phyloP scores from a whole-genome alignment of 352 stramenopile species.

The Pythium vanterpoolii region DNA sequence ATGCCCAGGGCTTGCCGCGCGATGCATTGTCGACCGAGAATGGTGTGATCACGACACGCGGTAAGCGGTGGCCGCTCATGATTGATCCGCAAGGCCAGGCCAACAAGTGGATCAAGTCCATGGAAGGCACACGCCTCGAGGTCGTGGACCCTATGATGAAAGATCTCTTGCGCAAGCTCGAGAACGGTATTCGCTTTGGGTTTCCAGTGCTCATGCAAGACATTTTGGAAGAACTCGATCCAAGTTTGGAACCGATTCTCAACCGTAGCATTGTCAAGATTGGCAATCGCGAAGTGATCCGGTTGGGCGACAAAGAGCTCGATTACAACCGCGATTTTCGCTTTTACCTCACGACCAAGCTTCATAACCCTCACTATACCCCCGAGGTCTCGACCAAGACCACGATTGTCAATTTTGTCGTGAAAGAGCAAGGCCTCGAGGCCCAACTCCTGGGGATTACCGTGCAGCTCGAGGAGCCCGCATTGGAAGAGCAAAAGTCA shows the following conservation, averaged over 20 bases:
- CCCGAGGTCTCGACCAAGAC: conserved; percentile 95
- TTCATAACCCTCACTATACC: conserved; percentile 95
- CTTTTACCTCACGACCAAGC: conserved; percentile 96
- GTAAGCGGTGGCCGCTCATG: conserved; percentile 96
- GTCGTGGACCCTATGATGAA: conserved; percentile 95
- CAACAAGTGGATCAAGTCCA: conserved; percentile 96
- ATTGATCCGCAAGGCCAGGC: conserved; percentile 95
- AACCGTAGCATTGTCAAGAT: conserved; percentile 95
- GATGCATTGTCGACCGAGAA: conserved; percentile 95
- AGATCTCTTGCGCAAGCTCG: conserved; percentile 91
- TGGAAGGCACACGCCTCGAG: conserved; percentile 86
- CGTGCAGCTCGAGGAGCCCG: conserved; percentile 92
- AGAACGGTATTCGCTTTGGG: conserved; percentile 93
- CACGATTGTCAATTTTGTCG: conserved; percentile 96
- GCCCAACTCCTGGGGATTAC: conserved; percentile 93
- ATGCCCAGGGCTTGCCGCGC: conserved; percentile 91
- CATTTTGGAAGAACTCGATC: conserved; percentile 95
- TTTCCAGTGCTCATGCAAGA: conserved; percentile 94
- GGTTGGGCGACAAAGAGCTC: conserved; percentile 93
- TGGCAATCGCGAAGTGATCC: conserved; percentile 92
- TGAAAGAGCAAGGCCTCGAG: conserved; percentile 94
- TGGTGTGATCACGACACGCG: conserved; percentile 93
- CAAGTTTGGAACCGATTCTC: conserved; percentile 91
- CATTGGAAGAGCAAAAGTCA: conserved; percentile 93
- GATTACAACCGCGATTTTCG: conserved; percentile 94